A percentile compares a stretch with the other conserved stretches of the same genome.
These are phyloP conservation scores for Globisporangium ultimum DNA, from an alignment of 352 stramenopile genomes.

Conservation along the genomic window DNA sequence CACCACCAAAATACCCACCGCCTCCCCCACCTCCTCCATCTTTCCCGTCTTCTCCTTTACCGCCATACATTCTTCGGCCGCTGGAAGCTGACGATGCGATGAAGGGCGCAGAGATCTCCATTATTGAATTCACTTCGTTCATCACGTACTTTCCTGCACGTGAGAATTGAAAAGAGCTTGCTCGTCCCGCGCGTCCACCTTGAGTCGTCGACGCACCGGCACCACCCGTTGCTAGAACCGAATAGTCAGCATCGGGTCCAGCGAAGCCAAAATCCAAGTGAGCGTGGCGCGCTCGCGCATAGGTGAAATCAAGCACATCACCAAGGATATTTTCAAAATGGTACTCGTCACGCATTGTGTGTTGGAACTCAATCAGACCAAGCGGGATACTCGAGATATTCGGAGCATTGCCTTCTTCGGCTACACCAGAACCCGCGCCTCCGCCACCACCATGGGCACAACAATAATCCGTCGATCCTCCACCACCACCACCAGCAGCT, in stretches of 20 bases:
- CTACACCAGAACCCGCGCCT: conserved; percentile 18
- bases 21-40: conserved; percentile 78
- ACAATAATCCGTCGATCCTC: conserved; percentile 69
- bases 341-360: conserved; percentile 46
- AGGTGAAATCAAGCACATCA: conserved; percentile 40
- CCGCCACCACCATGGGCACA: conserved; percentile 71
- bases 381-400: conserved; percentile 27
- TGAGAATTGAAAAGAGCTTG: conserved; percentile 43
- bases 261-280: conserved; percentile 59
- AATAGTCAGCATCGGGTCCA: conserved; percentile 42
- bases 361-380: conserved; percentile 13
- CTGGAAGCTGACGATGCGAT: conserved; percentile 31
- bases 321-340: conserved; percentile 48
- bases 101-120: conserved; percentile 28
- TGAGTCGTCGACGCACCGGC: conserved; percentile 22
- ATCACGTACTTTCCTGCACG: conserved; percentile 37
- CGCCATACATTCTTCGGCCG: conserved; percentile 34
- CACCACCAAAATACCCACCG: conserved; percentile 70
- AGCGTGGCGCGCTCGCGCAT: conserved; percentile 36
- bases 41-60: conserved; percentile 70
- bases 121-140: conserved; percentile 21
- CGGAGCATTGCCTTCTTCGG: conserved; percentile 39
- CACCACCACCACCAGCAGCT: conserved; percentile 67
- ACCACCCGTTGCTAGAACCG: conserved; percentile 47
- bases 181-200: conserved; percentile 32